Evolutionary conservation across 306 rosid genomes (phyloP).

Genomic region (Biancaea sappan): DNA sequence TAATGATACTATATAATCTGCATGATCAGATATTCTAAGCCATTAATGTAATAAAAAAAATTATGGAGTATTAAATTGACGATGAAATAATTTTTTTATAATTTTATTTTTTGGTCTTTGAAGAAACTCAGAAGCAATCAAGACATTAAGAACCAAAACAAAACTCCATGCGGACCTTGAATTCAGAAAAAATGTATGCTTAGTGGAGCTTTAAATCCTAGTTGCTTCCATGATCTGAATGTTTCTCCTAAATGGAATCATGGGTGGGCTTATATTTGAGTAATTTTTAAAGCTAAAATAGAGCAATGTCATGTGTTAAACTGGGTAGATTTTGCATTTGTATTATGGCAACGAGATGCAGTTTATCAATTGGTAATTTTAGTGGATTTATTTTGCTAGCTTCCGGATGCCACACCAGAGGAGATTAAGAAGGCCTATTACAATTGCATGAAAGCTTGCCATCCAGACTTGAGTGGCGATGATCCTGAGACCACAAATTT

Average conservation of each 20-base stretch:
- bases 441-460: slow-evolving; percentile 96
- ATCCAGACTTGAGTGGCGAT: slow-evolving; percentile 92
- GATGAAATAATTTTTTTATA: neutral
- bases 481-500: slow-evolving; percentile 80
- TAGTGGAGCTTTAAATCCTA: neutral
- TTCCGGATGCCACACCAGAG: slow-evolving; percentile 85
- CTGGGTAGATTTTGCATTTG: neutral
- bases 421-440: slow-evolving; percentile 91
- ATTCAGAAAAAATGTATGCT: neutral
- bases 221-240: neutral
- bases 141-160: neutral
- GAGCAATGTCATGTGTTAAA: slow-evolving; percentile 3
- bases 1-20: neutral
- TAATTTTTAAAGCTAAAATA: neutral
- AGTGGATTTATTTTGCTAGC: slow-evolving; percentile 48
- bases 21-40: neutral
- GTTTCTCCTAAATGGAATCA: neutral
- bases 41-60: neutral
- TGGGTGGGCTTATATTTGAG: neutral
- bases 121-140: neutral
- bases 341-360: neutral
- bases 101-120: too few relatives aligned
- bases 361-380: slow-evolving; percentile 26
- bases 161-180: neutral
- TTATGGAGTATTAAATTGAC: neutral